These are phyloP conservation scores for Boletus rubropictus DNA, from an alignment of 768 basidiomycete species.

Conservation along the genomic window DNA sequence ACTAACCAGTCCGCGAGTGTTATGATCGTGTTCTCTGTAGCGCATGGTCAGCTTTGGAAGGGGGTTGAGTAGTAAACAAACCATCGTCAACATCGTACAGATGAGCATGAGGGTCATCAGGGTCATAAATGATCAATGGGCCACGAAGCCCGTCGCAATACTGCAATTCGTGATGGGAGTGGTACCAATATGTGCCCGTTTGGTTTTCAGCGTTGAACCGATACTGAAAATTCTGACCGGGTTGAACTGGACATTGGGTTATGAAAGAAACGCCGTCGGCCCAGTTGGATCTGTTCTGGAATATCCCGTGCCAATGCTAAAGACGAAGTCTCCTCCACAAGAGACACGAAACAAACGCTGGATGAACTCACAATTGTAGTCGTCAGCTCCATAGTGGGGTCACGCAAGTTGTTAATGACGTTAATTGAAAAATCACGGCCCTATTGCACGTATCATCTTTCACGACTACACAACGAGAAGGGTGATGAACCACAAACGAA, in stretches of 20 bases:
- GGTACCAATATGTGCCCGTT: constrained; percentile 47
- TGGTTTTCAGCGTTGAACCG: constrained; percentile 35
- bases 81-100: constrained; percentile 47
- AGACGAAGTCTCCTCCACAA: neutral
- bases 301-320: constrained; percentile 34
- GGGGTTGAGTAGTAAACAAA: constrained; percentile 9
- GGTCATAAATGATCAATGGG: constrained; percentile 42
- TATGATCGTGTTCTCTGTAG: constrained; percentile 38
- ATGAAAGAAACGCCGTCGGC: constrained; percentile 38
- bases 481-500: constrained; percentile 7
- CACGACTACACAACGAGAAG: neutral
- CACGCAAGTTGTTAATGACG: constrained; percentile 30
- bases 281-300: constrained; percentile 31
- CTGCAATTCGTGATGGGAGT: constrained; percentile 37
- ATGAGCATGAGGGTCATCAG: constrained; percentile 35
- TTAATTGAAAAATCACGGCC: constrained; percentile 33
- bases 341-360: neutral
- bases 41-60: neutral
- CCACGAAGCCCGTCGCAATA: constrained; percentile 41
- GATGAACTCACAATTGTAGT: constrained; percentile 33
- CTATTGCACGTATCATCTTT: constrained; percentile 15
- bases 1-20: constrained; percentile 42
- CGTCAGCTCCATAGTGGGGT: constrained; percentile 30
- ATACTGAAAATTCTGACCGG: constrained; percentile 36
- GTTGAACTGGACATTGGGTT: constrained; percentile 42